Evolutionary conservation across 2,329 filamentous ascomycete genomes (phyloP), one percentile per base, ranked within the genome.

Genomic region (Colletotrichum salicis): DNA sequence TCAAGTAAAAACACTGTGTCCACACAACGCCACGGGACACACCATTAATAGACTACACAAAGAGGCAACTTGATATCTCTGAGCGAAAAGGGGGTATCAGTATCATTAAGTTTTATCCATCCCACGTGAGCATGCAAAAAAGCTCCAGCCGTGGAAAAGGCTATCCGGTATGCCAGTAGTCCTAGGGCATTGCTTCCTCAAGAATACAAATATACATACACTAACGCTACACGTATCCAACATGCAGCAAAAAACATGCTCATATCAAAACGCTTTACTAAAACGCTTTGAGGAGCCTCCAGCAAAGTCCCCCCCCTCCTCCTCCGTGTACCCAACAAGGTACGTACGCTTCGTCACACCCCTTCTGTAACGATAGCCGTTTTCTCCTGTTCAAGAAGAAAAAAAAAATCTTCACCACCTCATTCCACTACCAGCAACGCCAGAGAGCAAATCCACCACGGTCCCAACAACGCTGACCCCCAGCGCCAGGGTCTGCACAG

Each of bases 401-500:
- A 37, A 24, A 8, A 7, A 29, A 33, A 19, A 27, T 27, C 35
- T 58, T 56, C 11, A 41, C 64, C 64, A 61, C 3, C n/a, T 51
- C 13, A 19, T 41, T 29, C 62, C 48, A 37, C 61, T 11, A 19
- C 62, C 37, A 24, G 54, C 11, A 13, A 24, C 45, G 13, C 66
- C 41, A 27, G 68, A 52, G 15, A 75, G 52, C 59, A 74, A 33
- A 19, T 71, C 74, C 33, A 74, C 61, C 33, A 76, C 64, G 13
- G 74, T 71, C 24, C 58, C 70, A 31, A 76, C 68, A 37, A 76
- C 64, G 4, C 67, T 67, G 1, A 75, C 60, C 11, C 74, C 73
- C 8, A 76, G 41, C 33, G 72, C 59, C 27, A 75, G 65, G 27
- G 73, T 73, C 70, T 75, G 71, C 56, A 76, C 65, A 29, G 61